Percentiles rank a stretch among this genome's conserved stretches.
Evolutionary conservation across 345 rosid species (phyloP).

Genomic region (Viola odorata): DNA sequence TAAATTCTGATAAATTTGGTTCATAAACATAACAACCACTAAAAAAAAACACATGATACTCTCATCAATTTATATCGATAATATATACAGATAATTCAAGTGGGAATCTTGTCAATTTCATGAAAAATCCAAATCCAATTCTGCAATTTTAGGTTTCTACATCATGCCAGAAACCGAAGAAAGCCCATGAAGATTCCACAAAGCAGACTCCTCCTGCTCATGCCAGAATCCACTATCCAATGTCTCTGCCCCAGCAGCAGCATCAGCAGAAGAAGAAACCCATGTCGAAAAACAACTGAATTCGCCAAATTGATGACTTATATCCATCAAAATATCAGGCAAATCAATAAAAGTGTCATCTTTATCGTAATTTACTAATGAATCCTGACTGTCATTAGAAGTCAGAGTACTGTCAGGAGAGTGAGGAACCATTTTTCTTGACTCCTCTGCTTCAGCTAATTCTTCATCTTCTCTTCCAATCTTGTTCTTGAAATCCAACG

Average conservation of each 20-base stretch:
- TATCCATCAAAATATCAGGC: slow-evolving; percentile 54
- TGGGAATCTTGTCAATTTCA: too few species aligned
- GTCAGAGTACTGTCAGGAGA: slow-evolving; percentile 29
- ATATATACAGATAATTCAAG: too few species aligned
- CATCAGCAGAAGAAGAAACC: neutral
- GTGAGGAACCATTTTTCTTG: slow-evolving; percentile 3
- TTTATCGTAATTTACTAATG: slow-evolving; percentile 12
- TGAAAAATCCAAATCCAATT: too few species aligned
- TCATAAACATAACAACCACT: too few species aligned
- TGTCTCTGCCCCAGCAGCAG: slow-evolving; percentile 17
- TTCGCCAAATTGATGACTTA: slow-evolving; percentile 33
- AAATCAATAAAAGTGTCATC: slow-evolving; percentile 67
- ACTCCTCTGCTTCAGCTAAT: neutral
- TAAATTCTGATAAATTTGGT: too few species aligned
- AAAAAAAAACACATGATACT: too few species aligned
- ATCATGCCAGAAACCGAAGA: too few species aligned
- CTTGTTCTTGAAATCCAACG: slow-evolving; percentile 19
- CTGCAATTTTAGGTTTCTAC: too few species aligned
- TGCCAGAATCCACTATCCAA: slow-evolving; percentile 19
- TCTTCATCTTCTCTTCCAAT: neutral
- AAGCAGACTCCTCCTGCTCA: slow-evolving; percentile 31
- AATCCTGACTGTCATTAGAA: slow-evolving; percentile 32
- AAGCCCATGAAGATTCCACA: neutral
- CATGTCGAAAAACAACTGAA: slow-evolving; percentile 42
- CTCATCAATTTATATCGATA: too few species aligned